Evolutionary conservation across 768 basidiomycete genomes (phyloP), one percentile per base, ranked within the genome.

Genomic region (Kwoniella sp.): DNA sequence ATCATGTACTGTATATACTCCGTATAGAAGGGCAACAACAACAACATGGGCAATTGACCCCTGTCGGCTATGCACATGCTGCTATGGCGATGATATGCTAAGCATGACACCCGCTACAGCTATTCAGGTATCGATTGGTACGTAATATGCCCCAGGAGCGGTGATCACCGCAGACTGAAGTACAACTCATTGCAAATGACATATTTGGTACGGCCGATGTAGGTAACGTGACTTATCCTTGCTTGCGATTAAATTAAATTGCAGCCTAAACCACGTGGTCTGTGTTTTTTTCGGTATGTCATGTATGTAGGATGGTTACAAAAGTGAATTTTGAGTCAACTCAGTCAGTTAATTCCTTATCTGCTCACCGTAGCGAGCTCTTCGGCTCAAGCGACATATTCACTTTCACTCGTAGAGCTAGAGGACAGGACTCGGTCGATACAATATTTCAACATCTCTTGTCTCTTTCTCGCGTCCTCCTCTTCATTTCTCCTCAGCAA

Each of bases 241-340:
- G 33, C 33, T 13, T 13, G 7, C 40, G 40, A 10, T 44, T 9
- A 44, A 10, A 44, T 44, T 44, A 44, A 44, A 44, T 44, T 44
- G 40, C 40, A 44, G 40, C 17, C 40, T 44, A 44, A 44, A 19
- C 40, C 40, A 44, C 40, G 40, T 44, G 40, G 40, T 44, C 40
- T 10, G 10, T 19, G 17, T 44, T 44, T 44, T 44, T 44, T 44
- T 44, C 13, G 33, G 33, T 6, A 6, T 13, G 40, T 9, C 40
- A 44, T 33, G 7, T 33, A 33, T 33, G n/a, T n/a, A n/a, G 33
- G 33, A 33, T 33, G 33, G 5, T 33, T 33, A 33, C n/a, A n/a
- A 13, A 19, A 44, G 10, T 44, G 40, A 44, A 10, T 44, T 44
- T 44, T 44, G 40, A 44, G 40, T 44, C 40, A 44, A 44, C n/a